Evolutionary conservation across 1,139 yeast genomes (phyloP).

Genomic region (Pneumocystis jirovecii): DNA sequence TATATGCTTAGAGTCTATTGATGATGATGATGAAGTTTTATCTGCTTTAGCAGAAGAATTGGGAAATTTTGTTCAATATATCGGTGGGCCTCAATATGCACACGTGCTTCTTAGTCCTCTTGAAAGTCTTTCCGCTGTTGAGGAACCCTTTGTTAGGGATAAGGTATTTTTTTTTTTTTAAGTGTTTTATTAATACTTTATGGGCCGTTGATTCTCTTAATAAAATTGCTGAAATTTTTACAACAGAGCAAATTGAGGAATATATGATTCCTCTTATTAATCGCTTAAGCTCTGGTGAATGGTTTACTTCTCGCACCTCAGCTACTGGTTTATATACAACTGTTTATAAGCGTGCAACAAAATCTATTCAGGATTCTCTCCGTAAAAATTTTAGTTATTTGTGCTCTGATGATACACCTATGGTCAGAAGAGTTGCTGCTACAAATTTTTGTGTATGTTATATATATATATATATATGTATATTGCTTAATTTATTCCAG

Average conservation of each 20-base stretch:
- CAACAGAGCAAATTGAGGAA: slow-evolving; percentile 50
- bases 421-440: slow-evolving; percentile 95
- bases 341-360: slow-evolving; percentile 47
- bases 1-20: slow-evolving; percentile 59
- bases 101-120: slow-evolving; percentile 70
- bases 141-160: slow-evolving; percentile 95
- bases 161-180: slow-evolving; percentile 24
- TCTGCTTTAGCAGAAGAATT: slow-evolving; percentile 84
- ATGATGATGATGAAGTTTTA: slow-evolving; percentile 95
- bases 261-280: slow-evolving; percentile 64
- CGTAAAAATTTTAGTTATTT: slow-evolving; percentile 54
- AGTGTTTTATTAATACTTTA: not conserved
- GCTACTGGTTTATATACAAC: slow-evolving; percentile 77
- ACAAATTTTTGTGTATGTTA: slow-evolving; percentile 57
- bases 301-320: slow-evolving; percentile 91
- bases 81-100: slow-evolving; percentile 76
- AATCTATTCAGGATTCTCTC: slow-evolving; percentile 36
- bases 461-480: slow-evolving; percentile 32
- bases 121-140: slow-evolving; percentile 79
- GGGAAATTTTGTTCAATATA: slow-evolving; percentile 69
- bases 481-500: slow-evolving; percentile 5
- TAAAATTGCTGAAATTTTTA: slow-evolving; percentile 47
- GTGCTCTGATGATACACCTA: slow-evolving; percentile 85
- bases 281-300: slow-evolving; percentile 68
- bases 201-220: slow-evolving; percentile 72